Conservation (phyloP, 1,139 yeast species). For the Pichia norvegensis region DNA sequence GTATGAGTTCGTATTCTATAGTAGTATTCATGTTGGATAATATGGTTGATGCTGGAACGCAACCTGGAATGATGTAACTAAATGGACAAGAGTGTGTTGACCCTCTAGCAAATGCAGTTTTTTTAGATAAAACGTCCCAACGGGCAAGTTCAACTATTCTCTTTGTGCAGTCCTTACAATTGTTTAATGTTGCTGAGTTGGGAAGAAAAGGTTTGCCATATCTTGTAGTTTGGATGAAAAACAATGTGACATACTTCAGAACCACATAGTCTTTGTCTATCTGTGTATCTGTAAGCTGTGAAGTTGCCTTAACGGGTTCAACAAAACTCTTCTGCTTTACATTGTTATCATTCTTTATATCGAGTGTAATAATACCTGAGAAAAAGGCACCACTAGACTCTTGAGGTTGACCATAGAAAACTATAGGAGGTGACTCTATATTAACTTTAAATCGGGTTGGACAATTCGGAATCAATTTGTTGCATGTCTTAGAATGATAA, state of each 20-base stretch:
- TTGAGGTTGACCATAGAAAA: constrained; percentile 67
- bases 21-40: constrained; percentile 46
- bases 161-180: constrained; percentile 52
- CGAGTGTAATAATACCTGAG: constrained; percentile 55
- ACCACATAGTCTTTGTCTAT: constrained; percentile 28
- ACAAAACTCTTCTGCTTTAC: neutral
- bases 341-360: constrained; percentile 15
- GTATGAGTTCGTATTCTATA: constrained; percentile 68
- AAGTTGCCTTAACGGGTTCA: neutral
- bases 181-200: constrained; percentile 40
- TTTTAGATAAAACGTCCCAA: constrained; percentile 74
- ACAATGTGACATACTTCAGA: constrained; percentile 52
- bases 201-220: constrained; percentile 61
- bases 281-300: constrained; percentile 10
- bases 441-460: constrained; percentile 49
- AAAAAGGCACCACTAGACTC: constrained; percentile 84
- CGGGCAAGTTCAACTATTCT: constrained; percentile 59
- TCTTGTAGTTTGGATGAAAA: constrained; percentile 60
- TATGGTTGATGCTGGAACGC: constrained; percentile 73
- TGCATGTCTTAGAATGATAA: constrained; percentile 22
- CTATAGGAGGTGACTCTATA: constrained; percentile 86
- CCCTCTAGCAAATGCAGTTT: constrained; percentile 52
- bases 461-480: constrained; percentile 18
- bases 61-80: constrained; percentile 85
- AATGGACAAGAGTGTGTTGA: constrained; percentile 80